A percentile compares a stretch with the other conserved stretches of the same genome.
These are phyloP conservation scores for Entomortierella chlamydospora DNA, from an alignment of 192 early-diverging fungal genomes.

Conservation along the genomic window DNA sequence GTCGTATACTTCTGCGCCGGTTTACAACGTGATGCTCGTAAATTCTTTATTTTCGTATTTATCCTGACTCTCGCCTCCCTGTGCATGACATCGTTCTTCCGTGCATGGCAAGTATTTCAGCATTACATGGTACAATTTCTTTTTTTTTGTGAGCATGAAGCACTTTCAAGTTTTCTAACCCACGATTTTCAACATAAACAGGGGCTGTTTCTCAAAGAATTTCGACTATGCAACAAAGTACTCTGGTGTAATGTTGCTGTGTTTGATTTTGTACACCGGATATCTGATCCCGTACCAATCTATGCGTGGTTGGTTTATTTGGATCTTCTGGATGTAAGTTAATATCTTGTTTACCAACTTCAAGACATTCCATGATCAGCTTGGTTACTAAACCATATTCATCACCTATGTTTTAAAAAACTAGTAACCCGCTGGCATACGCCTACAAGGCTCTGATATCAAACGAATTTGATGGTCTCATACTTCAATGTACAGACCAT, in stretches of 20 bases:
- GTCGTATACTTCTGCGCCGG: conserved; percentile 74
- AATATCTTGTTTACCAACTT: conserved; percentile 54
- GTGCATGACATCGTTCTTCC: conserved; percentile 70
- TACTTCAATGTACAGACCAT: conserved; percentile 46
- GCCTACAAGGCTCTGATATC: conserved; percentile 68
- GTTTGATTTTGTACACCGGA: conserved; percentile 66
- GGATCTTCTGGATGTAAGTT: conserved; percentile 68
- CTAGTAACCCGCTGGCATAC: conserved; percentile 68
- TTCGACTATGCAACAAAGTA: conserved; percentile 65
- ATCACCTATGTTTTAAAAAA: no score
- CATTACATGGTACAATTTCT: not conserved
- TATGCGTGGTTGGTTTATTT: conserved; percentile 73
- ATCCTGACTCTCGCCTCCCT: conserved; percentile 63
- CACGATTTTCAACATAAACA: no score
- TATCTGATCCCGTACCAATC: conserved; percentile 69
- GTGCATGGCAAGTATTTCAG: no score
- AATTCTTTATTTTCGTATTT: conserved; percentile 68
- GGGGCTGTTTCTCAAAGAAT: conserved; percentile 59
- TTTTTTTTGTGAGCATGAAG: not conserved
- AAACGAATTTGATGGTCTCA: conserved; percentile 69
- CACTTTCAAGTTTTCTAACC: not conserved
- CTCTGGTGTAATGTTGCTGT: conserved; percentile 63
- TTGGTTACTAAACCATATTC: no score
- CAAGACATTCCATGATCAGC: no score
- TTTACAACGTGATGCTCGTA: conserved; percentile 58